phyloP scores from a whole-genome alignment of 257 asterid species.

The Leonotis leonurus region DNA sequence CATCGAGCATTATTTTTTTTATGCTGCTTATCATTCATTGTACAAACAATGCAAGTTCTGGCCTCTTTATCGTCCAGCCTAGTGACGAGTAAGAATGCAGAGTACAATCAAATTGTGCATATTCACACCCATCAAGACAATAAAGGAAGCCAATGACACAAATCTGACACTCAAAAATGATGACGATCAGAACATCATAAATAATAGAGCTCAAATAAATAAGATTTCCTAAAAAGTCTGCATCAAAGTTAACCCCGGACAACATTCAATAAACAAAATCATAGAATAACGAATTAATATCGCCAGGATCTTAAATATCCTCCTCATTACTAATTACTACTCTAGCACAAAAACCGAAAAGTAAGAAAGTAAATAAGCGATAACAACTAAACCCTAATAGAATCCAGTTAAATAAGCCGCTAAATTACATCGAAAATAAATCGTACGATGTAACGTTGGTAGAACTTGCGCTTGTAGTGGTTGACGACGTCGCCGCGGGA shows the following conservation, averaged over 20 bases:
- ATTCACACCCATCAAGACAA: not conserved
- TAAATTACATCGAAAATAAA: not conserved
- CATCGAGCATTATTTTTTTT: not conserved
- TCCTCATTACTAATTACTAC: not conserved
- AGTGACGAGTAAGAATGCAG: too few relatives aligned
- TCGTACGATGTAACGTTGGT: slow-evolving; percentile 87
- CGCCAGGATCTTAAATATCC: not conserved
- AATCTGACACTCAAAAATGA: not conserved
- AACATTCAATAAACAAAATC: not conserved
- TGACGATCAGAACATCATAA: not conserved
- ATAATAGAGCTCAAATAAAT: not conserved
- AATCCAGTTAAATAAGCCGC: not conserved
- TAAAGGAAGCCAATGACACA: not conserved
- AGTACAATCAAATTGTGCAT: not conserved
- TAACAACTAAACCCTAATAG: too few relatives aligned
- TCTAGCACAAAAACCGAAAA: not conserved
- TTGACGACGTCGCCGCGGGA: slow-evolving; percentile 68
- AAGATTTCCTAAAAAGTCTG: not conserved
- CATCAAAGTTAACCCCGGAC: not conserved
- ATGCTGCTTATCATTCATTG: not conserved
- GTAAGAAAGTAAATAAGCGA: not conserved
- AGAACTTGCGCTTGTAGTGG: slow-evolving; percentile 92
- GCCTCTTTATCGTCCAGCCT: too few relatives aligned
- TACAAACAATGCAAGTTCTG: not conserved
- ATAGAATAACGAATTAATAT: not conserved